phyloP scores from a whole-genome alignment of 2,329 filamentous ascomycete species.

The Ascosphaera acerosa region DNA sequence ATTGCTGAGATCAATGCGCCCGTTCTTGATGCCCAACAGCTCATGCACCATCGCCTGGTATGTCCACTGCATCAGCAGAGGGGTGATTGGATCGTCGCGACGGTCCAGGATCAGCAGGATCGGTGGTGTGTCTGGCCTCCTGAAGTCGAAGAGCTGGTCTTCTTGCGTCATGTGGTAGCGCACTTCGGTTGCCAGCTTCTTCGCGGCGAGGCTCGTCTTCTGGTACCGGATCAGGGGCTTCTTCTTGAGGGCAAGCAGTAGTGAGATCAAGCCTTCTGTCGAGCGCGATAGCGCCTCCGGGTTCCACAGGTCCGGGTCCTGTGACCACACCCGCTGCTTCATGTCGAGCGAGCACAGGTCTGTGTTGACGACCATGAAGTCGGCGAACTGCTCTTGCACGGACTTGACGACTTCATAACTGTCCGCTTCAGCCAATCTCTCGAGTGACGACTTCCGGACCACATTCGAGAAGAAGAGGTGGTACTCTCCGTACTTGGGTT shows the following conservation, averaged over 20 bases:
- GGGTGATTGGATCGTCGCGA: slow-evolving; percentile 83
- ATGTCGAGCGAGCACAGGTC: slow-evolving; percentile 70
- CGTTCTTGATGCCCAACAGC: slow-evolving; percentile 76
- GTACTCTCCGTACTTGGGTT: slow-evolving; percentile 95
- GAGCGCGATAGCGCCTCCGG: slow-evolving; percentile 63
- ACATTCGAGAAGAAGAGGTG: slow-evolving; percentile 95
- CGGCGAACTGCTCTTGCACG: slow-evolving; percentile 89
- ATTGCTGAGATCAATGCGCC: slow-evolving; percentile 67
- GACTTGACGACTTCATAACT: slow-evolving; percentile 89
- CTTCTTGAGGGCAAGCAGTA: slow-evolving; percentile 80
- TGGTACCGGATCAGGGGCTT: slow-evolving; percentile 84
- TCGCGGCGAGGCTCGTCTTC: slow-evolving; percentile 68
- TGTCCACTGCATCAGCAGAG: slow-evolving; percentile 89
- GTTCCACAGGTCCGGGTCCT: slow-evolving; percentile 70
- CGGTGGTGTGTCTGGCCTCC: slow-evolving; percentile 79
- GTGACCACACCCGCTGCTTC: slow-evolving; percentile 53
- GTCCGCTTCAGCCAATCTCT: slow-evolving; percentile 83
- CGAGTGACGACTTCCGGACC: slow-evolving; percentile 83
- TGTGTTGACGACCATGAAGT: slow-evolving; percentile 85
- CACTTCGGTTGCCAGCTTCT: slow-evolving; percentile 81
- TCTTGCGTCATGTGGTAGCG: slow-evolving; percentile 87
- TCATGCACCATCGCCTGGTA: slow-evolving; percentile 99
- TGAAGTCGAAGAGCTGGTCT: slow-evolving; percentile 88
- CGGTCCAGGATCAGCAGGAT: slow-evolving; percentile 78
- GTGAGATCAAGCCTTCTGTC: slow-evolving; percentile 63